Evolutionary conservation across 2,329 filamentous ascomycete species (phyloP), one percentile per base, ranked within the genome.

Genomic region (Trichophaea hybrida): DNA sequence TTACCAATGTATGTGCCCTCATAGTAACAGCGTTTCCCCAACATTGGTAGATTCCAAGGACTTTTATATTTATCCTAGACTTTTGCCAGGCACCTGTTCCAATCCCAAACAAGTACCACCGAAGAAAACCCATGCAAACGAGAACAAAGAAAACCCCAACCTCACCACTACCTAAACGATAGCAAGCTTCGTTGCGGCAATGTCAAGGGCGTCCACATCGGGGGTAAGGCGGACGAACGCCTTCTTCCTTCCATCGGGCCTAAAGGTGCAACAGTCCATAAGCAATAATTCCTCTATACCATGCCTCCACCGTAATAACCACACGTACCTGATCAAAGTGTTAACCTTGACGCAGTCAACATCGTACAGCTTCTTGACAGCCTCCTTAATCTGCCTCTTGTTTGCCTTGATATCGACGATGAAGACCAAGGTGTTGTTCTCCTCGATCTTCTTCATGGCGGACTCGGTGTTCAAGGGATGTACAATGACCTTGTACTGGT

Each of bases 381-480:
- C 87, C 72, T 83, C 80, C 83, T 96, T 96, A 80, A 98, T 98
- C 81, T 98, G 93, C 74, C 89, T 84, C 88, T 98, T 98, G 85
- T 98, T 98, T 76, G 91, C 84, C 85, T 94, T 94, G 76, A 91
- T 79, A 70, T 96, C 86, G 73, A 94, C 88, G 71, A 95, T 94
- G 82, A 96, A 96, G 74, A 94, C 88, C 57, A 98, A 84, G 69
- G 93, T 98, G 84, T 98, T 98, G 84, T 98, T 90, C 86, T 98
- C 93, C 82, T 98, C 93, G 71, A 98, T 96, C 86, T 96, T 96
- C 88, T 98, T 98, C 91, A 98, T 97, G 73, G 94, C 93, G 73
- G 86, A 93, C 86, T 98, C 93, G 64, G 93, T 98, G 85, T 98
- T 98, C 74, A 98, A 83, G 69, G 93, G 93, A 84, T 96, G 88